These are phyloP conservation scores for Polygonum aviculare DNA, from an alignment of 148 eudicot genomes.

Conservation along the genomic window DNA sequence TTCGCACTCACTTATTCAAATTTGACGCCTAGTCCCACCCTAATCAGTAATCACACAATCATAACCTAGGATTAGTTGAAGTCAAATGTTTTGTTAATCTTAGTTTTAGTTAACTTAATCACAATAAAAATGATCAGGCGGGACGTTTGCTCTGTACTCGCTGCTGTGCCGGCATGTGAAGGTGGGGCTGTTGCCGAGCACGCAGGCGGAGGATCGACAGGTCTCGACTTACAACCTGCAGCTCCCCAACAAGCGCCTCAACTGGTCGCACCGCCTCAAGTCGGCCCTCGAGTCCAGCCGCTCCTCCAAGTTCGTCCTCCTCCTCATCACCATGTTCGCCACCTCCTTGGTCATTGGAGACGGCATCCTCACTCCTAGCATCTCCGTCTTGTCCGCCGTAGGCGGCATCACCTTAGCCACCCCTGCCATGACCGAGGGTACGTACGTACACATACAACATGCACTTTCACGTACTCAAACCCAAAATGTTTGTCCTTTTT, in stretches of 20 bases:
- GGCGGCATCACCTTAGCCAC: constrained; percentile 11
- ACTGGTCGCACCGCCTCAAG: constrained; percentile 21
- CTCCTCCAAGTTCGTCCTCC: constrained; percentile 22
- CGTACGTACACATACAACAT: neutral
- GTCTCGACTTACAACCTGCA: constrained; percentile 26
- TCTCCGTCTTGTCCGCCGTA: constrained; percentile 20
- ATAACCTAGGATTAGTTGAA: too few relatives aligned
- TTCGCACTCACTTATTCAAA: too few relatives aligned
- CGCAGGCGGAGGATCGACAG: constrained; percentile 28
- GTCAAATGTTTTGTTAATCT: too few relatives aligned
- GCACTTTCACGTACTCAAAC: too few relatives aligned
- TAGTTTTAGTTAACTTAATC: neutral
- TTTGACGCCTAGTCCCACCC: too few relatives aligned
- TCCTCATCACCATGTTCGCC: constrained; percentile 32
- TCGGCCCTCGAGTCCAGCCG: constrained; percentile 19
- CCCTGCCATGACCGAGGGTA: constrained; percentile 14
- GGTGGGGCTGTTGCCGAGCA: constrained; percentile 35
- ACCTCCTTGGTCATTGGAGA: constrained; percentile 41
- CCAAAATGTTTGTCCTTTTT: too few relatives aligned
- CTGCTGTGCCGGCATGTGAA: constrained; percentile 34
- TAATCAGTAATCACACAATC: too few relatives aligned
- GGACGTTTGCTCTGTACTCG: constrained; percentile 43
- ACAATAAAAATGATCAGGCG: constrained; percentile 15
- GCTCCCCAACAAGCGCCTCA: constrained; percentile 16
- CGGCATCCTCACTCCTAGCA: constrained; percentile 40